Percentiles rank a stretch among this genome's conserved stretches.
phyloP scores from a whole-genome alignment of 768 basidiomycete species.

The Dentipellis sp. region DNA sequence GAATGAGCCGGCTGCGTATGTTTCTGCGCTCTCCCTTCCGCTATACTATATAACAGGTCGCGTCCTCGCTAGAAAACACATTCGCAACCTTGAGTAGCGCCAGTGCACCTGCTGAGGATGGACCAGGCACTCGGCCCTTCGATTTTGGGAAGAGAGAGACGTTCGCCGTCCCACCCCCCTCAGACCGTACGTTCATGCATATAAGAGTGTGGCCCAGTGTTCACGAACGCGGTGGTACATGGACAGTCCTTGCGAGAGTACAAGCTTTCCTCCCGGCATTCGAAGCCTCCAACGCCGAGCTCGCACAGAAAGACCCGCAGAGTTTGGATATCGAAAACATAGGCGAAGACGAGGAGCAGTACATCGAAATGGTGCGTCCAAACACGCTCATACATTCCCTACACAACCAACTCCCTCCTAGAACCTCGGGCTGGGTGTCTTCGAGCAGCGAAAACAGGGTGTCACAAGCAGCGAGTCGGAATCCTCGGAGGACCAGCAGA shows the following conservation, averaged over 20 bases:
- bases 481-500: conserved; percentile 6
- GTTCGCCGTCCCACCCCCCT: conserved; percentile 13
- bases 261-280: conserved; percentile 61
- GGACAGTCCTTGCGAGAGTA: conserved; percentile 52
- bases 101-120: neutral
- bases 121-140: conserved; percentile 4
- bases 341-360: conserved; percentile 33
- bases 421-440: conserved; percentile 19
- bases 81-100: conserved; percentile 8
- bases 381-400: neutral
- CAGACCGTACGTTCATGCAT: conserved; percentile 11
- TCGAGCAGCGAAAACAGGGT: conserved; percentile 12
- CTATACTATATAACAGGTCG: neutral
- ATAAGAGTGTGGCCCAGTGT: too few relatives aligned
- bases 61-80: conserved; percentile 7
- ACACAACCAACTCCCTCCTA: neutral
- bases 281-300: conserved; percentile 51
- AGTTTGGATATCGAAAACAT: conserved; percentile 69
- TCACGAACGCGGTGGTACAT: too few relatives aligned
- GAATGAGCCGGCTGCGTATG: conserved; percentile 15
- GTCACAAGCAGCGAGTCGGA: conserved; percentile 3
- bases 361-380: conserved; percentile 54
- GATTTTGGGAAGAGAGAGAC: conserved; percentile 17
- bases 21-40: neutral
- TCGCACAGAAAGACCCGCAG: conserved; percentile 38